These are phyloP conservation scores for Cystobasidium ongulense DNA, from an alignment of 768 basidiomycete species.

Conservation along the genomic window DNA sequence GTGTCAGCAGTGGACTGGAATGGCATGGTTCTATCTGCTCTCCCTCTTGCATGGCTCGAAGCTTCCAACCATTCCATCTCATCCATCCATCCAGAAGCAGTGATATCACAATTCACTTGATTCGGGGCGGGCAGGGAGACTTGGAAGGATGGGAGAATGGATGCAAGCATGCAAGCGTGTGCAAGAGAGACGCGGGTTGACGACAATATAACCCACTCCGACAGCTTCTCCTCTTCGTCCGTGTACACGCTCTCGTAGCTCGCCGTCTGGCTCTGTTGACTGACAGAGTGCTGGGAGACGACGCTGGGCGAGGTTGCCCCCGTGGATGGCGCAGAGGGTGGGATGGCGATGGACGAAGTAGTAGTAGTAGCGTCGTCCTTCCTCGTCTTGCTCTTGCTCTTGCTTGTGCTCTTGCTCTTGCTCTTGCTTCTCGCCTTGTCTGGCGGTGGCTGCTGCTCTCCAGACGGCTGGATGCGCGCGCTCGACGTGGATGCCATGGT, in stretches of 20 bases:
- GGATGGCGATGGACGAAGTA: neutral
- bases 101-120: neutral
- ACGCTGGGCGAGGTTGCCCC: neutral
- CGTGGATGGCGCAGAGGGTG: neutral
- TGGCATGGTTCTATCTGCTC: too few relatives aligned
- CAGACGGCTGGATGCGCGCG: neutral
- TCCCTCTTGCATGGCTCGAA: neutral
- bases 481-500: neutral
- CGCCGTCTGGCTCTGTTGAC: conserved; percentile 20
- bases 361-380: neutral
- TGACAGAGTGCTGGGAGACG: neutral
- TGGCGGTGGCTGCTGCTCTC: neutral
- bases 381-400: conserved; percentile 13
- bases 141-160: neutral
- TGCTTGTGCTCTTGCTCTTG: neutral
- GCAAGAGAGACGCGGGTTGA: neutral
- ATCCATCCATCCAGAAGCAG: too few relatives aligned
- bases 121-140: neutral
- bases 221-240: conserved; percentile 43
- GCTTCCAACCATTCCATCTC: neutral
- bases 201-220: conserved; percentile 30
- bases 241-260: conserved; percentile 40
- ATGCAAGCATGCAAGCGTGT: too few relatives aligned
- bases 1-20: neutral
- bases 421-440: neutral